phyloP scores from a whole-genome alignment of 768 basidiomycete genomes.

The Russula compacta region DNA sequence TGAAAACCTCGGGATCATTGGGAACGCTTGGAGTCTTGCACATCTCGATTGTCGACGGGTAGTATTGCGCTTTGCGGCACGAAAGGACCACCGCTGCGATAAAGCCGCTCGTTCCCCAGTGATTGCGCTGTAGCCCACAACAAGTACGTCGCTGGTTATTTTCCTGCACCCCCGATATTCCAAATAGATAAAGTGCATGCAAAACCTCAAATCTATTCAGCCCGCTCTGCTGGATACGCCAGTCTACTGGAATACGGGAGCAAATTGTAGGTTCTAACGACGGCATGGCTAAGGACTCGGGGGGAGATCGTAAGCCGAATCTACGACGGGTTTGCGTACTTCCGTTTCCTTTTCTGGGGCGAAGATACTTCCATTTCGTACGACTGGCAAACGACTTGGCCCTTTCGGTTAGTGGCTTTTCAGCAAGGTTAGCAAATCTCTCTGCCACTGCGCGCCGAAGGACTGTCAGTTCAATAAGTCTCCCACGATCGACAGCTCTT shows the following conservation, averaged over 20 bases:
- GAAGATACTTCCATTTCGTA: conserved; percentile 7
- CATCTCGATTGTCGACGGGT: neutral
- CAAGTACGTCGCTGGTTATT: too few species aligned
- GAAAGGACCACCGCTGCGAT: neutral
- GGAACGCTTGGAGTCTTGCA: too few species aligned
- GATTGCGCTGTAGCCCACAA: neutral
- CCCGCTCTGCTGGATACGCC: neutral
- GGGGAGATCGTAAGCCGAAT: conserved; percentile 11
- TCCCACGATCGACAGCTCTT: neutral
- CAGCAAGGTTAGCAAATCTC: neutral
- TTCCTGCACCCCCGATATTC: too few species aligned
- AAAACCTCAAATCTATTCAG: neutral
- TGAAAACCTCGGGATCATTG: neutral
- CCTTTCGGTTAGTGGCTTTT: conserved; percentile 14
- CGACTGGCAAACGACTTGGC: neutral
- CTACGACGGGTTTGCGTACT: neutral
- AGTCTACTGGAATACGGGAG: neutral
- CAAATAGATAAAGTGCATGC: neutral
- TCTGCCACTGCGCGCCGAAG: neutral
- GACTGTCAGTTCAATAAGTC: conserved; percentile 1
- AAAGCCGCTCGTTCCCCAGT: neutral
- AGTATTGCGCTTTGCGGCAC: neutral
- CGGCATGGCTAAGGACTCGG: neutral
- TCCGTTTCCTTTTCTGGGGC: conserved; percentile 13
- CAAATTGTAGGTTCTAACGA: neutral